Conservation (phyloP, 139 green algal species). For the Trebouxia sp. region DNA sequence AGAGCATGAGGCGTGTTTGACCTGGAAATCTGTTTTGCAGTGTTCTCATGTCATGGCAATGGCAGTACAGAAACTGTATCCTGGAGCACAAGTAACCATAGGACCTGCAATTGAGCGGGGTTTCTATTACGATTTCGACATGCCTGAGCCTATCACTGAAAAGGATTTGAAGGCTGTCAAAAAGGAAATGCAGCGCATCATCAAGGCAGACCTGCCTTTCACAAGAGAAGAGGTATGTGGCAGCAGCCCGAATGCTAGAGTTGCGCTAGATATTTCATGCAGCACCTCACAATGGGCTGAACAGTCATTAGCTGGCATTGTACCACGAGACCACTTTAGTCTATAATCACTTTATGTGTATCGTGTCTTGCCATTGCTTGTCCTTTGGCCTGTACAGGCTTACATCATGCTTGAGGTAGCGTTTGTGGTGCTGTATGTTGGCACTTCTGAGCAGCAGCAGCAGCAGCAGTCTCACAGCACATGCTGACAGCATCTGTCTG, state of each 20-base stretch:
- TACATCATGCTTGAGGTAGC: too few species aligned
- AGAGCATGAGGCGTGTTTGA: neutral
- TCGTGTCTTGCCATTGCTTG: too few species aligned
- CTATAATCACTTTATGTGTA: too few species aligned
- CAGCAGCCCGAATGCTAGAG: neutral
- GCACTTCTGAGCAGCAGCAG: neutral
- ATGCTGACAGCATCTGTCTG: neutral
- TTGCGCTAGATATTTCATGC: too few species aligned
- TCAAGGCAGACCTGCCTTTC: slow-evolving; percentile 79
- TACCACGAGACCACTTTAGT: too few species aligned
- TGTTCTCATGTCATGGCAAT: slow-evolving; percentile 98
- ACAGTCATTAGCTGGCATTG: too few species aligned
- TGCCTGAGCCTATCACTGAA: slow-evolving; percentile 74
- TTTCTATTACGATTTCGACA: slow-evolving; percentile 99
- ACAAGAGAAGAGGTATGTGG: slow-evolving; percentile 86
- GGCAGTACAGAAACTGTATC: slow-evolving; percentile 93
- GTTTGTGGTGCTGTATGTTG: too few species aligned
- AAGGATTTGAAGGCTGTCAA: slow-evolving; percentile 93
- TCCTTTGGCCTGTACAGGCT: too few species aligned
- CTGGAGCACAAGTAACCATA: slow-evolving; percentile 80
- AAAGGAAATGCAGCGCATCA: slow-evolving; percentile 93
- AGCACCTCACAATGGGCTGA: too few species aligned
- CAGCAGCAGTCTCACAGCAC: neutral
- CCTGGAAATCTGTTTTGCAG: slow-evolving; percentile 41
- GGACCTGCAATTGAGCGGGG: slow-evolving; percentile 96